phyloP scores from a whole-genome alignment of 2,329 filamentous ascomycete genomes.

The Fusarium nanum region DNA sequence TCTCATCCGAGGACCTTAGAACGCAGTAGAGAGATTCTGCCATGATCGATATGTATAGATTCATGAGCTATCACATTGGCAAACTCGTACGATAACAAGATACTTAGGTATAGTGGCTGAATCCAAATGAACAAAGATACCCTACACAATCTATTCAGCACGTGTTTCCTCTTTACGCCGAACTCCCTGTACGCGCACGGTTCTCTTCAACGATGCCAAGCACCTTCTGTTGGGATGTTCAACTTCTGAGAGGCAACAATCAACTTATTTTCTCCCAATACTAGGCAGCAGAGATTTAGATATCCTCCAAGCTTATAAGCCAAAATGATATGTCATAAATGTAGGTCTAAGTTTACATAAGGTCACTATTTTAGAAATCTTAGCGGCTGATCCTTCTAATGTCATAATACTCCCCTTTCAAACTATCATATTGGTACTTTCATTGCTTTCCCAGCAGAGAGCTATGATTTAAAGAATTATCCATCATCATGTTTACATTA shows the following conservation, averaged over 20 bases:
- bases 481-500: slow-evolving; percentile 26
- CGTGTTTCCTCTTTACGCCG: neutral
- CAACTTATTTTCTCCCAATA: neutral
- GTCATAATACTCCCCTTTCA: neutral
- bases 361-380: neutral
- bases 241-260: neutral
- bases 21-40: slow-evolving; percentile 16
- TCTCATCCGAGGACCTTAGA: slow-evolving; percentile 52
- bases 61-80: neutral
- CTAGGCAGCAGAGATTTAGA: neutral
- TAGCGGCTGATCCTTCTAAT: neutral
- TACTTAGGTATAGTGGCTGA: neutral
- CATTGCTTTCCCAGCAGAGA: neutral
- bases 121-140: slow-evolving; percentile 27
- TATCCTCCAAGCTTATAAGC: neutral
- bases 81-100: neutral
- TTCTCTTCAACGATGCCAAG: neutral
- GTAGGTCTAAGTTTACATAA: neutral
- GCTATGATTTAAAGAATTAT: neutral
- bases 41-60: neutral
- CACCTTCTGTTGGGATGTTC: neutral
- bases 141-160: slow-evolving; percentile 5
- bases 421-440: neutral
- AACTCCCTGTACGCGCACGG: neutral
- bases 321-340: neutral